Base-by-base conservation (phyloP, 2,329 filamentous ascomycete species). In the Nemania sp. region DNA sequence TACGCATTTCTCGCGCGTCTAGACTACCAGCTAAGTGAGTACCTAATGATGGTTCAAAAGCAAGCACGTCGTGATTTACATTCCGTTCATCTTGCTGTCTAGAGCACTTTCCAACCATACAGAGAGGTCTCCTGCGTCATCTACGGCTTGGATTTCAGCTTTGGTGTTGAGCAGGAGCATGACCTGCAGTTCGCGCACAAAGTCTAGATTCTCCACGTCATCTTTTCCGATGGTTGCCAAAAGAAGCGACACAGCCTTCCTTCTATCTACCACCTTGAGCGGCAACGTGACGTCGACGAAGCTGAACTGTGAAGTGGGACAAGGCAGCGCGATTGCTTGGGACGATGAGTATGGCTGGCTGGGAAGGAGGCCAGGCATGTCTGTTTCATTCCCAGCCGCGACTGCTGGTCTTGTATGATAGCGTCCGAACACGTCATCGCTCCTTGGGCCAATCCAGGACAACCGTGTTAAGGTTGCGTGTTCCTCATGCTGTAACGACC, bases 111-210 rank as follows among this genome's bases (percentile, higher is more conserved):
- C 78, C 3, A 87, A 71, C 83, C 84, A 87, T 0, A 65, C 35
- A 0, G 76, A 73, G 5, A 87, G 67, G 50, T 82, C 76, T 0
- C 84, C 83, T 9, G 75, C 76, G 3, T 83, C 78, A 56, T 90
- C 87, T 6, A 91, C 74, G 17, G 87, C 82, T 69, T 95, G 90
- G 52, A 94, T 90, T 71, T 95, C 91, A 0, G 88, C 89, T 69
- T 94, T 95, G 49, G 87, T 68, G 54, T 89, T 89, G 52, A 93
- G 76, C 77, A 90, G 82, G 18, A 94, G 75, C 90, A 94, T 92
- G 0, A 81, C 67, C 69, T 92, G 90, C 15, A 94, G 67, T 67
- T 92, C 88, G 2, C 74, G 74, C 32, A 76, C 75, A 63, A 85
- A 76, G 6, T 78, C 75, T 0, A 66, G 54, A 2, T 78, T 76